Percentiles rank a stretch among this genome's conserved stretches.
phyloP scores from a whole-genome alignment of 441 rosid genomes.

The Arabidopsis lyrata region DNA sequence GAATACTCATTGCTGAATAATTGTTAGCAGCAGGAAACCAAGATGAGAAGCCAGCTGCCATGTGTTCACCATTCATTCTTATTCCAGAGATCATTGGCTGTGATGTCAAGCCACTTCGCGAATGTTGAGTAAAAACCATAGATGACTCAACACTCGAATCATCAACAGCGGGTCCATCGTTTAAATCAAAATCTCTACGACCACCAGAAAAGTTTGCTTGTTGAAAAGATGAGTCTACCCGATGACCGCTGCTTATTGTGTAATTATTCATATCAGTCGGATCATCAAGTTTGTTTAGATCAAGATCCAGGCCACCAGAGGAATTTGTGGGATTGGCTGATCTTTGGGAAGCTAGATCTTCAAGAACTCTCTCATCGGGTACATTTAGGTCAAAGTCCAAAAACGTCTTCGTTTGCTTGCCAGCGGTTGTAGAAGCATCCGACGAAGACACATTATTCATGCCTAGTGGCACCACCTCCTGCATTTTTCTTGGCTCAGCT shows the following conservation, averaged over 20 bases:
- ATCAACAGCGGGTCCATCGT: conserved; percentile 84
- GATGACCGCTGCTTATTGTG: conserved; percentile 49
- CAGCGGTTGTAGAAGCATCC: conserved; percentile 51
- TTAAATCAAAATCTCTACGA: conserved; percentile 82
- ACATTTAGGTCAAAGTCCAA: conserved; percentile 89
- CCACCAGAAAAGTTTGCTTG: conserved; percentile 52
- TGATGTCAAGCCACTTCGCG: conserved; percentile 53
- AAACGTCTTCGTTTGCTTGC: conserved; percentile 59
- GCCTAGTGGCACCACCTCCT: conserved; percentile 52
- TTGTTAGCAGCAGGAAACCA: conserved; percentile 68
- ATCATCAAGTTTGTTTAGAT: conserved; percentile 78
- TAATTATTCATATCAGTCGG: conserved; percentile 57
- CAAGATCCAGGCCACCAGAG: conserved; percentile 83
- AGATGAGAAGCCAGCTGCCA: conserved; percentile 60
- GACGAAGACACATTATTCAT: conserved; percentile 39
- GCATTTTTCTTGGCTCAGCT: conserved; percentile 81
- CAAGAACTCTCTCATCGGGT: conserved; percentile 77
- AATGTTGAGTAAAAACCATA: conserved; percentile 52
- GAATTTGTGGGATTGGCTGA: conserved; percentile 50
- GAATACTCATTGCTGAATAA: conserved; percentile 65
- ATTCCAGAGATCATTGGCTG: conserved; percentile 60
- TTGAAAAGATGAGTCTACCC: conserved; percentile 50
- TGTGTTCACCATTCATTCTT: conserved; percentile 54
- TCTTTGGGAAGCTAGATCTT: conserved; percentile 65
- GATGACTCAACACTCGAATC: conserved; percentile 63